These are phyloP conservation scores for Umbellularia californica DNA, from an alignment of 164 flowering plant genomes.

Conservation along the genomic window DNA sequence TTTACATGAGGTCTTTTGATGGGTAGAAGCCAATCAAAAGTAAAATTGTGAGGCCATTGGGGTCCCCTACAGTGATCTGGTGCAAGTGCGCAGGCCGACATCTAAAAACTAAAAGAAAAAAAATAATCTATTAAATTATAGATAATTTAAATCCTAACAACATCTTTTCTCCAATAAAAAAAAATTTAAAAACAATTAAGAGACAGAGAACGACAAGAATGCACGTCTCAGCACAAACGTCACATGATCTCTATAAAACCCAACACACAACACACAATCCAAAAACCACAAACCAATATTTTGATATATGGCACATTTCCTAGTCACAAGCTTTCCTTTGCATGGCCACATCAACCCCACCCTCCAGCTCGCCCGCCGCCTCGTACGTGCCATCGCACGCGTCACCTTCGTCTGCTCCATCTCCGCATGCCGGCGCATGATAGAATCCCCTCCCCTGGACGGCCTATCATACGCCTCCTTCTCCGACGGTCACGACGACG, in stretches of 20 bases:
- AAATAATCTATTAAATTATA: no score
- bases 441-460: constrained; percentile 3
- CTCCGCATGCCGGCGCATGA: constrained; percentile 26
- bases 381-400: constrained; percentile 24
- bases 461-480: constrained; percentile 32
- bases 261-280: background rate
- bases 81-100: no score
- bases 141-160: no score
- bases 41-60: no score
- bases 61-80: no score
- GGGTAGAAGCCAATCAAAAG: no score
- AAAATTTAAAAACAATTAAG: no score
- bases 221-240: background rate
- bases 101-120: no score
- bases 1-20: no score
- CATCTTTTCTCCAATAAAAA: no score
- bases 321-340: constrained; percentile 32
- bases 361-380: constrained; percentile 46
- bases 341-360: constrained; percentile 56
- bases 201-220: background rate
- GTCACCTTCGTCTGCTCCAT: constrained; percentile 43
- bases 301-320: constrained; percentile 23
- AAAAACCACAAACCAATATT: background rate
- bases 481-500: constrained; percentile 55
- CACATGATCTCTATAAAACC: background rate